Conservation (phyloP, 768 basidiomycete species). For the Mycena haematopus region DNA sequence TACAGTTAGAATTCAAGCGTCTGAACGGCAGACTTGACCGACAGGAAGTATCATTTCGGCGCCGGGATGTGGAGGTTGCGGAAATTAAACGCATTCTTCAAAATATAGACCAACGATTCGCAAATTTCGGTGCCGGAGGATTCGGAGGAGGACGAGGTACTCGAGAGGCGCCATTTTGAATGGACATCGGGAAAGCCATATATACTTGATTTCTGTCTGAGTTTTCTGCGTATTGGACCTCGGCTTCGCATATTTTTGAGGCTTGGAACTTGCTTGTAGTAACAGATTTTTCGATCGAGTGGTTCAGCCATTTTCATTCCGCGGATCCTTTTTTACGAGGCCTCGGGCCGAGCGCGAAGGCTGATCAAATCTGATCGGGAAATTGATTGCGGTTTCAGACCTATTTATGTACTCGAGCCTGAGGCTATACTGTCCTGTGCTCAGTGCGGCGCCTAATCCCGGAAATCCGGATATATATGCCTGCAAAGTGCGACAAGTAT, state of each 20-base stretch:
- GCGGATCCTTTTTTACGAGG: no score
- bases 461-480: no score
- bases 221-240: neutral
- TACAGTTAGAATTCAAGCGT: constrained; percentile 24
- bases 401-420: no score
- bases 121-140: neutral
- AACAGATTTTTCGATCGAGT: no score
- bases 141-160: neutral
- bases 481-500: no score
- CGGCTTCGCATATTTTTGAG: neutral
- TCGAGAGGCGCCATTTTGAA: neutral
- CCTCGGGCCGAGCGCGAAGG: no score
- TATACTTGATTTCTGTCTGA: neutral
- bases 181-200: neutral
- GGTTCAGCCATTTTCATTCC: no score
- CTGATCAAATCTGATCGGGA: no score
- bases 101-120: constrained; percentile 14
- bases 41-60: constrained; percentile 4
- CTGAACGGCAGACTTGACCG: constrained; percentile 6
- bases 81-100: constrained; percentile 21
- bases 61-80: constrained; percentile 11
- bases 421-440: no score
- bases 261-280: no score
- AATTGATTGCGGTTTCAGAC: no score
- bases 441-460: no score